Evolutionary conservation across 2,329 filamentous ascomycete species (phyloP), one percentile per base, ranked within the genome.

Genomic region (Malbranchea cinnamomea): DNA sequence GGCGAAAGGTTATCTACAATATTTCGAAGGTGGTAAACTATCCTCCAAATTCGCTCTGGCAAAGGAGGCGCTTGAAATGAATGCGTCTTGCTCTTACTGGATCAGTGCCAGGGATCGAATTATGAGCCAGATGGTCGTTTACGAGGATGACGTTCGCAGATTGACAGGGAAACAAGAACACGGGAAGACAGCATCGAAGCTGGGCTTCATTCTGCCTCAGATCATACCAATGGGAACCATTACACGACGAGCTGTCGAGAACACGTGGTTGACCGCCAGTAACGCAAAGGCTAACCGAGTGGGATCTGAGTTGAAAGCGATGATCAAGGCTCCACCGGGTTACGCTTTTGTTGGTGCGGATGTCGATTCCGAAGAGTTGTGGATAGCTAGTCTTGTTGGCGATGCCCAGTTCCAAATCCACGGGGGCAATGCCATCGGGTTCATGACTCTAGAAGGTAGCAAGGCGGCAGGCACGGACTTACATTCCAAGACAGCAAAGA

Each of bases 201-300:
- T 68, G n/a, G 89, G 89, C 2, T 93, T 82, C 46, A 98, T 98
- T 37, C 56, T 98, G 12, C 89, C 89, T 1, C 89, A 98, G 47
- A 65, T 98, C 36, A 94, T 98, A 32, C 89, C 89, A 0, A 98
- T 98, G 89, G 89, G 89, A 10, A 98, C 91, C 5, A 82, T 98
- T 39, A 98, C 89, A 2, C 71, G 89, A 30, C 71, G 89, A 47
- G 82, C 87, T 0, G 89, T 98, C 5, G 89, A 98, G 46, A 95
- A 94, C 40, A 98, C 89, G 0, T 98, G 91, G 89, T 68, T 98
- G 26, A 98, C 89, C 3, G 91, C 89, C 2, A 91, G 84, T 45
- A 98, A 98, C 46, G 91, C 91, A 1, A 98, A 98, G 59, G 74
- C 74, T 49, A 95, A 95, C 42, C 76, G 91, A 4, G 87, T 98